Conservation (phyloP, 805 yeast genomes). For the Starmerella sirachaensis region DNA sequence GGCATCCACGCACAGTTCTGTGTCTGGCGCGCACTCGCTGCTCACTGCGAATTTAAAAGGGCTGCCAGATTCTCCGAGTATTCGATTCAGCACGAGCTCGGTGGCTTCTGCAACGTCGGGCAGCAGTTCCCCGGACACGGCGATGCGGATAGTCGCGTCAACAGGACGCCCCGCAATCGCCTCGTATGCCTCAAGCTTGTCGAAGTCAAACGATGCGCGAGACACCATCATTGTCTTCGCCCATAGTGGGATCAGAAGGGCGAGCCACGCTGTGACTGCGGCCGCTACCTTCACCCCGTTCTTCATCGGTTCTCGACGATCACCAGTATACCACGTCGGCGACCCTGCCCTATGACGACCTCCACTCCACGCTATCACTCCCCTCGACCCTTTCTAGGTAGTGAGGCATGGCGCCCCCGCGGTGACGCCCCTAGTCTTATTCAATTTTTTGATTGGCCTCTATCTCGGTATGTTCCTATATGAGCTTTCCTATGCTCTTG, state of each 20-base stretch:
- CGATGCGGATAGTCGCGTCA: conserved; percentile 24
- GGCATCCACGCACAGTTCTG: conserved; percentile 34
- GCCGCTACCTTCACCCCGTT: conserved; percentile 8
- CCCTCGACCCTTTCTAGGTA: no score
- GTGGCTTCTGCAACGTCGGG: conserved; percentile 58
- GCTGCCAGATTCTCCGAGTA: conserved; percentile 27
- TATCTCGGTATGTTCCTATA: no score
- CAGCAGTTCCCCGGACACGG: conserved; percentile 31
- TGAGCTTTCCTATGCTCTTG: no score
- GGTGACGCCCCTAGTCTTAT: no score
- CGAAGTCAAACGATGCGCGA: conserved; percentile 48
- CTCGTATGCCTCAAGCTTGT: conserved; percentile 31
- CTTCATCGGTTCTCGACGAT: conserved; percentile 4
- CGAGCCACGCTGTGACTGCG: conserved; percentile 21
- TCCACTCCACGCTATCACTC: no score
- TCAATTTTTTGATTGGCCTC: no score
- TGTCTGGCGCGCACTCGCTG: conserved; percentile 18
- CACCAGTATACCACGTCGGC: not conserved
- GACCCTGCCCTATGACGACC: no score
- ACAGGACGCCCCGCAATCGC: conserved; percentile 18
- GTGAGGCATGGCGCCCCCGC: no score
- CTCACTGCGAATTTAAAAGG: conserved; percentile 24
- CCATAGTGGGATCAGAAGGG: conserved; percentile 42
- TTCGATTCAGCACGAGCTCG: conserved; percentile 36
- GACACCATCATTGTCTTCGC: conserved; percentile 46